Percentiles rank a stretch among this genome's conserved stretches.
These are phyloP conservation scores for Cynanchum wilfordii DNA, from an alignment of 257 asterid species.

Conservation along the genomic window DNA sequence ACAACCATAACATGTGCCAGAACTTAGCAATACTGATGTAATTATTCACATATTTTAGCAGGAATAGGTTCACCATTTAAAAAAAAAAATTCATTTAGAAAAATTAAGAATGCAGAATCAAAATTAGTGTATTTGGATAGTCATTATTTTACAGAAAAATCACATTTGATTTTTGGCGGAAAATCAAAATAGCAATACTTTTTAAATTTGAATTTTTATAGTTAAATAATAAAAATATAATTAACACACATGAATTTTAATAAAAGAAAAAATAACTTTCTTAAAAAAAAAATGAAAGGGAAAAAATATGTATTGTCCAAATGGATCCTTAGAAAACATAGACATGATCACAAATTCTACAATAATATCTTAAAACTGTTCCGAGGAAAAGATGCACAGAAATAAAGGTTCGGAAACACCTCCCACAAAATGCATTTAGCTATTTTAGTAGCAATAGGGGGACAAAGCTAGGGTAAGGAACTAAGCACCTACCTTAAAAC, in stretches of 20 bases:
- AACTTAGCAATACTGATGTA: not conserved
- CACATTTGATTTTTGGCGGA: no score
- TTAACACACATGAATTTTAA: no score
- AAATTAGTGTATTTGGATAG: no score
- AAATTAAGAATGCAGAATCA: not conserved
- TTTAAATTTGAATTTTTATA: no score
- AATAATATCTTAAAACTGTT: not conserved
- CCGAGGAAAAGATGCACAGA: not conserved
- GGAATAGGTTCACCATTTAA: not conserved
- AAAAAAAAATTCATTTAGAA: not conserved
- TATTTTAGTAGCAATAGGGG: not conserved
- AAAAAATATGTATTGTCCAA: no score
- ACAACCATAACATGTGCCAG: not conserved
- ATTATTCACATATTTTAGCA: not conserved
- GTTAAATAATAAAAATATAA: no score
- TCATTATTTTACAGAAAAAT: no score
- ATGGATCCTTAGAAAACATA: no score
- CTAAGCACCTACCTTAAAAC: constrained; percentile 65
- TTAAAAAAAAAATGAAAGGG: no score
- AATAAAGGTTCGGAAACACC: not conserved
- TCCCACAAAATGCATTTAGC: not conserved
- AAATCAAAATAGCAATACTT: no score
- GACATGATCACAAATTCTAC: not conserved
- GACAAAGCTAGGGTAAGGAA: not conserved
- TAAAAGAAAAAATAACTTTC: no score